Evolutionary conservation across 2,329 filamentous ascomycete species (phyloP), one percentile per base, ranked within the genome.

Genomic region (Xylaria sp.): DNA sequence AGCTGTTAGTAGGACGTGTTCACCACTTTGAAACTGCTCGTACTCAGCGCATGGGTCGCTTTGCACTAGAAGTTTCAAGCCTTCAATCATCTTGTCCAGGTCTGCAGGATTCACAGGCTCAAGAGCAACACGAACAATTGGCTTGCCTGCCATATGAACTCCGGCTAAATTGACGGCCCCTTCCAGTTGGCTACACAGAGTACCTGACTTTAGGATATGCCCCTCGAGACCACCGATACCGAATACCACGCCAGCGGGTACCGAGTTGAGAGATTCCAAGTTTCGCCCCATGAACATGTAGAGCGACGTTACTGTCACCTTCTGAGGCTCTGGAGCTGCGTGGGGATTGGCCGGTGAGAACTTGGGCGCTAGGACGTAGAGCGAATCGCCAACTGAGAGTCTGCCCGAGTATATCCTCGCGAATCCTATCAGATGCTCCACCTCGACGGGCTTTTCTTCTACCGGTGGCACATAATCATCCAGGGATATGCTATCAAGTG

Each of bases 11-110:
- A 99, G 89, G 50, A 99, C 96, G 79, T 99, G 96, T 81, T 99
- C 96, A 65, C 96, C 96, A 73, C 91, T 98, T 65, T 91, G 88
- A 61, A 98, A 91, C 59, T 97, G 93, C 78, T 98, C 94, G 75
- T 99, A 99, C 78, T 97, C 91, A 14, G 95, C 96, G 75, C 96
- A 98, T 0, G 96, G 95, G 75, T 99, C 96, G 75, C 94, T 97
- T 77, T 98, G 94, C 36, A 97, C 94, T 0, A 99, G 88, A 19
- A 99, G 83, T 70, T 90, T 90, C 61, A 99, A 83, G 0, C 96
- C 96, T 5, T 88, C 86, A 65, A 99, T 94, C 94, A 99, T 97
- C 82, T 97, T 98, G 78, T 96, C 92, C 24, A 99, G 84, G 77
- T 99, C 94, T 30, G 89, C 90, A 0, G 96, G 96, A 79, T 96